Evolutionary conservation across 495 filamentous ascomycete species (phyloP), one percentile per base, ranked within the genome.

Genomic region (Thermochaetoides thermophila): DNA sequence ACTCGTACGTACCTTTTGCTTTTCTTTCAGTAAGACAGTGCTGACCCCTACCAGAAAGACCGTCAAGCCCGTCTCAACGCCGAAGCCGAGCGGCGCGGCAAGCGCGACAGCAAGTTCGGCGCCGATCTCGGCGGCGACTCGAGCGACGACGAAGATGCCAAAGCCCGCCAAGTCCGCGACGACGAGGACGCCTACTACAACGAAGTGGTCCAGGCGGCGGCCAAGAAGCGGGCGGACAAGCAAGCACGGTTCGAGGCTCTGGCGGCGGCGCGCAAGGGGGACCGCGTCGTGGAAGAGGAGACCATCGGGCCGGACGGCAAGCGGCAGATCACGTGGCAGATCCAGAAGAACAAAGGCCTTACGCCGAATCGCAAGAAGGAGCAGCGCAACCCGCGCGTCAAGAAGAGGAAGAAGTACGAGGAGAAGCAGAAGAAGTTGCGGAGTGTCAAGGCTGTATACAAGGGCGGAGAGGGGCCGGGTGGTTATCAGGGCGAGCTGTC

Each of bases 331-430:
- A 75, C 70, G 5, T 96, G 92, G 59, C 68, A 74, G 52, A 96
- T 97, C 50, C 66, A 84, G 67, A 93, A 94, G 73, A 97, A 97
- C 57, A 94, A 93, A 67, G 89, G 91, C 20, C 63, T 97, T 42
- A 74, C 81, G 43, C 81, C 86, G 31, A 72, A 80, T 50, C 68
- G 89, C 32, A 91, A 75, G 69, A 95, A 96, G 71, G 82, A 89
- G 34, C 74, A 81, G 29, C 68, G 89, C 39, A 97, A 97, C 59
- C 89, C 91, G 10, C 68, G 89, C 20, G 85, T 97, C 34, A 97
- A 96, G 78, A 97, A 95, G 80, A 70, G 81, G 59, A 80, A 79
- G 73, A 82, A 75, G 72, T 97, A 68, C 57, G 84, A 87, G 45
- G 74, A 81, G 42, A 92, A 91, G 68, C 77, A 83, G 68, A 94